Conservation (phyloP, 2,329 filamentous ascomycete species). For the Microsporum ferrugineum region DNA sequence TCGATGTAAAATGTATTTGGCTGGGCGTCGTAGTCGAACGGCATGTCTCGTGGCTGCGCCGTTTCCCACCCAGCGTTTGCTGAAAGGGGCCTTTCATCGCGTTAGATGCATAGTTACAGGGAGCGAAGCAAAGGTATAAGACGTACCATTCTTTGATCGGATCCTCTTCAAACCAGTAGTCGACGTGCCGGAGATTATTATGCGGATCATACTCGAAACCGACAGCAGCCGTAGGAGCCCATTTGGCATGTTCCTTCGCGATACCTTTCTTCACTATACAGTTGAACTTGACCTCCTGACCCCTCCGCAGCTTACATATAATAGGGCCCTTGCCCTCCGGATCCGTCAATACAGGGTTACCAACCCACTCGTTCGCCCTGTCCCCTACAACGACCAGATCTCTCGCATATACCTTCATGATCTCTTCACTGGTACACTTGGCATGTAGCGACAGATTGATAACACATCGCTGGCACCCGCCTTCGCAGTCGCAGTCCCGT, state of each 20-base stretch:
- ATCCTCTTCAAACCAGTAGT: constrained; percentile 91
- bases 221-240: constrained; percentile 83
- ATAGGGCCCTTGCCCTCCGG: constrained; percentile 68
- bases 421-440: constrained; percentile 70
- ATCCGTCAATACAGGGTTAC: constrained; percentile 73
- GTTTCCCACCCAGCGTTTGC: constrained; percentile 56
- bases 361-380: constrained; percentile 62
- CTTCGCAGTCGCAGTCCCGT: constrained; percentile 92
- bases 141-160: constrained; percentile 68
- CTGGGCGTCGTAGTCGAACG: constrained; percentile 81
- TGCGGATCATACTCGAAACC: constrained; percentile 97
- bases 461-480: constrained; percentile 85
- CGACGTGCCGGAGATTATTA: constrained; percentile 85
- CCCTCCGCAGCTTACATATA: constrained; percentile 80
- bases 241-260: constrained; percentile 97
- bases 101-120: background rate
- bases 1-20: constrained; percentile 85
- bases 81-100: constrained; percentile 28
- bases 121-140: constrained; percentile 13
- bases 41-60: constrained; percentile 65
- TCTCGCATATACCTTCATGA: constrained; percentile 88
- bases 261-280: constrained; percentile 98
- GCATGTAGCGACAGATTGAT: constrained; percentile 76
- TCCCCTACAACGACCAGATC: constrained; percentile 65
- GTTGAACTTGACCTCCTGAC: constrained; percentile 78